Evolutionary conservation across 306 rosid species (phyloP).

Genomic region (Spatholobus suberectus): DNA sequence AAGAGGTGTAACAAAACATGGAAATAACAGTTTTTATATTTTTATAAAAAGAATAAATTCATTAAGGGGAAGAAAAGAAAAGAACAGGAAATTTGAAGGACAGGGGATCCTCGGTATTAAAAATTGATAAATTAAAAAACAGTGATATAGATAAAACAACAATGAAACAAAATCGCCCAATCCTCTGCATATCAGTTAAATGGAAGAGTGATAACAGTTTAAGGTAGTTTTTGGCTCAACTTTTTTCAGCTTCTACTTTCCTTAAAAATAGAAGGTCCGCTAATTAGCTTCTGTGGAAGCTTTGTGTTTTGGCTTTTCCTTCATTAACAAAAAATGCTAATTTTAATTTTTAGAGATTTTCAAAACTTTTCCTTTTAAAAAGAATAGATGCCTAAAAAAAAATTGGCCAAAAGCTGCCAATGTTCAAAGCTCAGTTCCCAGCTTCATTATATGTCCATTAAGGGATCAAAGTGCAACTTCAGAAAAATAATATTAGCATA

Average conservation of each 20-base stretch:
- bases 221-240: not conserved
- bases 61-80: not conserved
- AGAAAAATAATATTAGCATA: not conserved
- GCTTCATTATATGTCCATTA: not conserved
- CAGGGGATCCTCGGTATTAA: not conserved
- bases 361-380: not conserved
- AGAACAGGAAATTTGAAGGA: not conserved
- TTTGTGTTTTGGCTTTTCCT: not conserved
- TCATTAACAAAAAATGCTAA: not conserved
- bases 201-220: not conserved
- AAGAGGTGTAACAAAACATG: constrained; percentile 6
- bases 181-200: not conserved
- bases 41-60: not conserved
- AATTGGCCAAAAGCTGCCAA: not conserved
- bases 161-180: not conserved
- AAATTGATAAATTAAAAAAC: not conserved
- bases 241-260: not conserved
- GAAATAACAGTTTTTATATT: not conserved
- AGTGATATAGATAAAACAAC: not conserved
- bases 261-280: not conserved
- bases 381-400: not conserved
- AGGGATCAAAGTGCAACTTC: constrained; percentile 29
- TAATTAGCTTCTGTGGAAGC: not conserved
- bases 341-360: not conserved
- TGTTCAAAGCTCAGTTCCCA: constrained; percentile 3